Evolutionary conservation across 208 protist genomes (phyloP), one percentile per base, ranked within the genome.

Genomic region (Crithidia thermophila): DNA sequence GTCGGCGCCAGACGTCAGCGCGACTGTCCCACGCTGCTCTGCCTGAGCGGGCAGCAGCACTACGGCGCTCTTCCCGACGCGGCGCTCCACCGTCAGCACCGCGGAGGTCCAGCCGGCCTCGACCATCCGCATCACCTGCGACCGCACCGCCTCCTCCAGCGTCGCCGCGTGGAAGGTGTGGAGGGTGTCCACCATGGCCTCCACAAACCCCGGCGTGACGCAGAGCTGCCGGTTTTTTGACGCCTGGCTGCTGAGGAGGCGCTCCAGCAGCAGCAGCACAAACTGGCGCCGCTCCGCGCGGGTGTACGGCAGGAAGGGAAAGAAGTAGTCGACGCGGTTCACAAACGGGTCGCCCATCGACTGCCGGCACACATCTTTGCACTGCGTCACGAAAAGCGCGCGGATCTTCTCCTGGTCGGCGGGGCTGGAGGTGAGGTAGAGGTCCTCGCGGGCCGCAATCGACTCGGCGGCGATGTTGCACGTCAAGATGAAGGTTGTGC

Each of bases 251-350:
- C 64, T 8, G 34, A 95, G 57, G 13, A 93, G 72, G 7, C 79
- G 66, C 57, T 85, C 76, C n/a, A 95, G 75, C 53, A 87, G 77
- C 36, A 95, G 45, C 37, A 76, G 57, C 36, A 95, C 81, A 70
- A 89, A 93, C 11, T 72, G 57, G 31, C 65, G 34, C 18, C 82
- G 77, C 77, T 95, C 85, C 34, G 53, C 72, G 20, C 40, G 47
- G 36, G 77, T 87, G 85, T 95, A 95, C 33, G 90, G 85, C 16
- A 88, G 78, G 73, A 95, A 90, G 4, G 87, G 85, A 46, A 90
- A 77, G 61, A 93, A 94, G 66, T 75, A 81, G 63, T 93, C 90
- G 16, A 94, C 84, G 40, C 90, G 87, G 61, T 94, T 95, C 18
- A 92, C 82, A 58, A 95, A 93, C 9, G 90, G 90, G 42, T 93